phyloP scores from a whole-genome alignment of 1,139 yeast genomes.

The Candida tropicalis region DNA sequence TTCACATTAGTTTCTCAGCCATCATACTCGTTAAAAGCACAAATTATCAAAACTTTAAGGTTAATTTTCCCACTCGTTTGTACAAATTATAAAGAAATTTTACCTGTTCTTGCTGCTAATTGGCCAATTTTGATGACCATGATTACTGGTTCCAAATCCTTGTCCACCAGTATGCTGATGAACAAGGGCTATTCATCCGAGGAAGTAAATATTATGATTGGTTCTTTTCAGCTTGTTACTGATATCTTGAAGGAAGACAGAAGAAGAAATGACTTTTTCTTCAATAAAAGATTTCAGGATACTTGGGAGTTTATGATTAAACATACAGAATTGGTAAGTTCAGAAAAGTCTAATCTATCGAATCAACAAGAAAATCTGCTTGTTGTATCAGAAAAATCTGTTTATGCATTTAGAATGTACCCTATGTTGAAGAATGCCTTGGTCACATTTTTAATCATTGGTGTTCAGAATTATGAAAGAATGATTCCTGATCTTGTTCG shows the following conservation, averaged over 20 bases:
- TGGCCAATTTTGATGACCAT: slow-evolving; percentile 56
- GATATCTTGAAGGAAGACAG: slow-evolving; percentile 33
- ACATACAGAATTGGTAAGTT: slow-evolving; percentile 19
- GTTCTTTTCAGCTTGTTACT: slow-evolving; percentile 28
- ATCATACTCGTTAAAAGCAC: slow-evolving; percentile 56
- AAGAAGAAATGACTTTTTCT: slow-evolving; percentile 29
- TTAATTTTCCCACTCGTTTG: slow-evolving; percentile 63
- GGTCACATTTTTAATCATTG: slow-evolving; percentile 29
- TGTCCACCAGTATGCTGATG: slow-evolving; percentile 16
- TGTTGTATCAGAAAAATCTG: slow-evolving; percentile 10
- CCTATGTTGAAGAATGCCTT: slow-evolving; percentile 13
- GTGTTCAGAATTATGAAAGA: slow-evolving; percentile 35
- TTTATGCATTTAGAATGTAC: slow-evolving; percentile 10
- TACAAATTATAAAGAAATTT: slow-evolving; percentile 55
- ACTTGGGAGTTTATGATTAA: slow-evolving; percentile 34
- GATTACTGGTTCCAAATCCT: slow-evolving; percentile 20
- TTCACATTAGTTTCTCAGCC: slow-evolving; percentile 72
- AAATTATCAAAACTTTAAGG: slow-evolving; percentile 55
- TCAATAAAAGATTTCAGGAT: slow-evolving; percentile 38
- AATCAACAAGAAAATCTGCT: slow-evolving; percentile 5
- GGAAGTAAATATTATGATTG: slow-evolving; percentile 18
- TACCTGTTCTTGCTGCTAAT: slow-evolving; percentile 67
- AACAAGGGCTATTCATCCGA: slow-evolving; percentile 11
- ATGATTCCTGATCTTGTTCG: slow-evolving; percentile 35
- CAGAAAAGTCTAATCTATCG: neutral